These are phyloP conservation scores for Neodidymelliopsis sp. DNA, from an alignment of 2,329 filamentous ascomycete genomes.

Conservation along the genomic window DNA sequence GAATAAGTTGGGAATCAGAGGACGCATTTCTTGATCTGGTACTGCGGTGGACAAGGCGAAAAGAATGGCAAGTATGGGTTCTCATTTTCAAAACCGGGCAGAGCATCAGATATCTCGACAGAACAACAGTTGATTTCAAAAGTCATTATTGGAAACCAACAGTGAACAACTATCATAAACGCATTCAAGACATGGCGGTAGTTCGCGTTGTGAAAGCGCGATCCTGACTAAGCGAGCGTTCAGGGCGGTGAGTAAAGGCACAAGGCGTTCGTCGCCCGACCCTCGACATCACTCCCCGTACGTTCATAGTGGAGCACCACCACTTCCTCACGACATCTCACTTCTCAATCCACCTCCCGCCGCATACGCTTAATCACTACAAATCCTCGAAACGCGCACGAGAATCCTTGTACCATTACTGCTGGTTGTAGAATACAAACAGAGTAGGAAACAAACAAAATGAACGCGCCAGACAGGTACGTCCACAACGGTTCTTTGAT, in stretches of 20 bases:
- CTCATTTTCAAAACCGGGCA: no score
- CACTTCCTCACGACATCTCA: neutral
- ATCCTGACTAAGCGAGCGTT: conserved; percentile 12
- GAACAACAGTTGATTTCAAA: no score
- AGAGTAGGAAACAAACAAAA: conserved; percentile 26
- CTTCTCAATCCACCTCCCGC: neutral
- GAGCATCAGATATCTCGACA: no score
- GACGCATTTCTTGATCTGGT: no score
- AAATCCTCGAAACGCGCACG: neutral
- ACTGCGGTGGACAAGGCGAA: no score
- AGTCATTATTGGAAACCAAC: neutral
- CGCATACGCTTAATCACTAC: neutral
- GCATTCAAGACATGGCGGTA: neutral
- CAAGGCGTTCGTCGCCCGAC: conserved; percentile 24
- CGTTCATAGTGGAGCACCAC: conserved; percentile 2
- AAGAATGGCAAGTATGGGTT: no score
- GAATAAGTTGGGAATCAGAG: no score
- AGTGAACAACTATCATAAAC: neutral
- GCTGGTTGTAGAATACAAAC: conserved; percentile 6
- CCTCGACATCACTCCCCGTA: neutral
- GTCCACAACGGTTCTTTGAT: conserved; percentile 4
- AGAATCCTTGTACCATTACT: conserved; percentile 1
- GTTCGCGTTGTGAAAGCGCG: neutral
- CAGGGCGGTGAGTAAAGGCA: conserved; percentile 27
- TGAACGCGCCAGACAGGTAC: conserved; percentile 51